A percentile compares a stretch with the other conserved stretches of the same genome.
Evolutionary conservation across 2,329 filamentous ascomycete genomes (phyloP).

Genomic region (Epichloe gansuensis): DNA sequence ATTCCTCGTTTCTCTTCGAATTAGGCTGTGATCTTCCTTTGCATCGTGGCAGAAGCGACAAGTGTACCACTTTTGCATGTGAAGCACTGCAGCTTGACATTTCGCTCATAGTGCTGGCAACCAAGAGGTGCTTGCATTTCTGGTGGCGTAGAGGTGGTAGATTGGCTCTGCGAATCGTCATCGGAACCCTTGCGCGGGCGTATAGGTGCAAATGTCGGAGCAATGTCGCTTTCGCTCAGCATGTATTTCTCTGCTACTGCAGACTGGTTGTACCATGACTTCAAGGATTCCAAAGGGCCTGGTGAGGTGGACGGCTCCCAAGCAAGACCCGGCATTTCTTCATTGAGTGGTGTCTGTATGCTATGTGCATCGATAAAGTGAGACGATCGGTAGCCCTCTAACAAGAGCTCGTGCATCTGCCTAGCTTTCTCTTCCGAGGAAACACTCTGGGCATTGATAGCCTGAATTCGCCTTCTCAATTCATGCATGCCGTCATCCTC

Average conservation of each 20-base stretch:
- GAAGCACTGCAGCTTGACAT: conserved; percentile 90
- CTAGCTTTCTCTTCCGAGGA: conserved; percentile 54
- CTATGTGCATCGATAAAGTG: conserved; percentile 5
- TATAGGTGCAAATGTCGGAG: conserved; percentile 53
- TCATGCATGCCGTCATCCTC: conserved; percentile 69
- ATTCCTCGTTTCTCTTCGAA: conserved; percentile 74
- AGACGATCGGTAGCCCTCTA: conserved; percentile 49
- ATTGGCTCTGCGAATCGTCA: conserved; percentile 25
- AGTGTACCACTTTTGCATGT: conserved; percentile 88
- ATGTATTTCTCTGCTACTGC: conserved; percentile 31
- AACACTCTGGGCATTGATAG: conserved; percentile 51
- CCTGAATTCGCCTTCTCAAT: conserved; percentile 54
- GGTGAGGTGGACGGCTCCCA: conserved; percentile 30
- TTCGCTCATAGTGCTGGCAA: conserved; percentile 86
- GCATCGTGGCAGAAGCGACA: conserved; percentile 91
- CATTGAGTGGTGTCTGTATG: conserved; percentile 7
- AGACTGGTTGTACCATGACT: conserved; percentile 43
- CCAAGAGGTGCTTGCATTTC: conserved; percentile 46
- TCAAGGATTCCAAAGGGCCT: conserved; percentile 40
- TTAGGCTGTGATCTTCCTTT: conserved; percentile 64
- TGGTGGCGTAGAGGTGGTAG: conserved; percentile 8
- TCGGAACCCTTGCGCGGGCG: conserved; percentile 34
- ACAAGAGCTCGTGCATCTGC: conserved; percentile 58
- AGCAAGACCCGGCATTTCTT: conserved; percentile 13
- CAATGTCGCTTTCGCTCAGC: conserved; percentile 48